Evolutionary conservation across 1,139 yeast genomes (phyloP), one percentile per base, ranked within the genome.

Genomic region (Pichia sp.): DNA sequence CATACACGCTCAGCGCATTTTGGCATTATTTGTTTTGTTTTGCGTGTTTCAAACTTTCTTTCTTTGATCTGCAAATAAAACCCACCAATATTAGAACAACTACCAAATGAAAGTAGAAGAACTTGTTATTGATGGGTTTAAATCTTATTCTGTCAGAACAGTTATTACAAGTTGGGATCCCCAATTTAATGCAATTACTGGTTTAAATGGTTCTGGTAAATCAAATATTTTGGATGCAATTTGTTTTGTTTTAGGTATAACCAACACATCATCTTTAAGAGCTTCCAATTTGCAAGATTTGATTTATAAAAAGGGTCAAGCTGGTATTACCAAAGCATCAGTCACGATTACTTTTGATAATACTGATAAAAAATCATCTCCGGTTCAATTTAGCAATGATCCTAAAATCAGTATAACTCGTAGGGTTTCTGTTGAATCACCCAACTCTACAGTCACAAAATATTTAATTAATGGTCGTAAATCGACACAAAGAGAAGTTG

Each of bases 181-280:
- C 1, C 96, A 87, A 69, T 95, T 95, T 71, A 95, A 95, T 70
- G 96, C 99, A 62, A 93, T 95, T 66, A 95, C 99, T 0, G 99
- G 99, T 13, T 76, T 93, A 53, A 95, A 95, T 67, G 99, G 99
- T 14, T 89, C 97, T 0, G 99, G 99, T 13, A 95, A 93, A 66
- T 90, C 96, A 25, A 93, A 93, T 68, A 90, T 93, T 54, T 73
- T 93, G 47, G 99, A 95, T 70, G 96, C 99, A 53, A 93, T 93
- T 52, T 95, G 99, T 70, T 95, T 95, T 70, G 99, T 95, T n/a
- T 76, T 95, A 39, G 99, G 99, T 52, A 91, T 95, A 57, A 86
- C 97, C 1, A 83, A 95, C 10, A 90, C 93, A 95, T 70, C 89
- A 27, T 88, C 96, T 0, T 96, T 95, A 31, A 77, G 99, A 67